Evolutionary conservation across 805 yeast genomes (phyloP).

Genomic region (Kodamaea jinghongensis): DNA sequence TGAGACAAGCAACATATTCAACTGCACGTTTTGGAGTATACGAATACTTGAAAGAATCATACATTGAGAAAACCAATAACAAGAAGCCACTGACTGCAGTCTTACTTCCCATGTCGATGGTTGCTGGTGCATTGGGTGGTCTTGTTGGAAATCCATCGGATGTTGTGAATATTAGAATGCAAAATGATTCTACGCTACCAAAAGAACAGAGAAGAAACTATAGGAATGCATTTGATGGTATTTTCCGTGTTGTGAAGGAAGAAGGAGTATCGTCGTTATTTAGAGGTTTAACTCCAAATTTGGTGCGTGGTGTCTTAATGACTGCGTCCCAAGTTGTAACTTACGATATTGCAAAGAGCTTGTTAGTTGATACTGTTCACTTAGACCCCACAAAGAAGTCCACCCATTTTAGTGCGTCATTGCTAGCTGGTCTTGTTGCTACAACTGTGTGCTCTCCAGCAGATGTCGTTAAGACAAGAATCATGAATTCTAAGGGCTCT

Average conservation of each 20-base stretch:
- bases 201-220: slow-evolving; percentile 66
- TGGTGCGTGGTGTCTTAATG: slow-evolving; percentile 80
- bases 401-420: slow-evolving; percentile 77
- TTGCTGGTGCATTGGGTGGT: slow-evolving; percentile 84
- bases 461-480: slow-evolving; percentile 84
- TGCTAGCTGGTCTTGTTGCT: slow-evolving; percentile 82
- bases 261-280: slow-evolving; percentile 63
- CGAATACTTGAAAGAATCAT: slow-evolving; percentile 63
- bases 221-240: slow-evolving; percentile 74
- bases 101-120: slow-evolving; percentile 74
- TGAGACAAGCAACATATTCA: slow-evolving; percentile 87
- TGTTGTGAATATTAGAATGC: slow-evolving; percentile 87
- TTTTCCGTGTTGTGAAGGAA: slow-evolving; percentile 52
- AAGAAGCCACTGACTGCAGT: slow-evolving; percentile 54
- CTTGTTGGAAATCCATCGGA: slow-evolving; percentile 87
- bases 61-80: slow-evolving; percentile 37
- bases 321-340: slow-evolving; percentile 90
- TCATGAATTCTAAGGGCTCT: slow-evolving; percentile 63
- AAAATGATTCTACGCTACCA: slow-evolving; percentile 75
- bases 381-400: slow-evolving; percentile 59
- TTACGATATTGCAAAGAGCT: slow-evolving; percentile 68
- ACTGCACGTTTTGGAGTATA: slow-evolving; percentile 86
- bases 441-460: slow-evolving; percentile 93
- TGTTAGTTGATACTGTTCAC: slow-evolving; percentile 48
- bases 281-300: slow-evolving; percentile 75